Base-by-base conservation (phyloP, 2,329 filamentous ascomycete species). In the Penicillium sp. region DNA sequence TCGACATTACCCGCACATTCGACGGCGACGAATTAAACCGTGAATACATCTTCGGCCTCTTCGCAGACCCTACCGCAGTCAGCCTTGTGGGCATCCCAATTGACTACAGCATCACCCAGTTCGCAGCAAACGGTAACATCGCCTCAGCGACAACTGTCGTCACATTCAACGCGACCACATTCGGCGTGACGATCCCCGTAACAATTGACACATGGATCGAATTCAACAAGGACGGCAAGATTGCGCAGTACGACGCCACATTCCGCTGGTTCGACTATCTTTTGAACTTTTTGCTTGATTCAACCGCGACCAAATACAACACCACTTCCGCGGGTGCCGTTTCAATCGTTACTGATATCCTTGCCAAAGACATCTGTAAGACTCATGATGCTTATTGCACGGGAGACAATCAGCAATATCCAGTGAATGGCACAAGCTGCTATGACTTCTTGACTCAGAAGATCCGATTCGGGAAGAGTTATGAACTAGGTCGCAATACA, bases 131-230 rank as follows among this genome's bases (percentile, higher is more conserved):
- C 8, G 60, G 57, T 13, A 64, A 69, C 23, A 63, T 68, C 35
- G 59, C 59, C 4, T 62, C 63, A 1, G 63, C 63, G 1, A 67
- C 64, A 14, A 66, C 67, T 0, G 58, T 69, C 1, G 61, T 68
- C 11, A 67, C 63, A 0, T 68, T 69, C 57, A 69, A 69, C 46
- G 58, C 60, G 9, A 68, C 64, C 2, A 65, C 55, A 0, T 69
- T 69, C 23, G 62, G 62, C 9, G 44, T 67, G 3, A n/a, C 61
- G 0, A 21, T 68, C 9, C 65, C 67, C 0, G 55, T 69, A 4
- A 69, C 67, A 1, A 68, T 69, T 26, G 67, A 71, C 50, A 66
- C 65, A 0, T 71, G 67, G 68, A 64, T 69, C 11, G 53, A 63
- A 10, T 69, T 57, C 50, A 61, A 67, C 29, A 1, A 37, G 1